phyloP scores from a whole-genome alignment of 2,329 filamentous ascomycete species.

The Cladosporium sp. region DNA sequence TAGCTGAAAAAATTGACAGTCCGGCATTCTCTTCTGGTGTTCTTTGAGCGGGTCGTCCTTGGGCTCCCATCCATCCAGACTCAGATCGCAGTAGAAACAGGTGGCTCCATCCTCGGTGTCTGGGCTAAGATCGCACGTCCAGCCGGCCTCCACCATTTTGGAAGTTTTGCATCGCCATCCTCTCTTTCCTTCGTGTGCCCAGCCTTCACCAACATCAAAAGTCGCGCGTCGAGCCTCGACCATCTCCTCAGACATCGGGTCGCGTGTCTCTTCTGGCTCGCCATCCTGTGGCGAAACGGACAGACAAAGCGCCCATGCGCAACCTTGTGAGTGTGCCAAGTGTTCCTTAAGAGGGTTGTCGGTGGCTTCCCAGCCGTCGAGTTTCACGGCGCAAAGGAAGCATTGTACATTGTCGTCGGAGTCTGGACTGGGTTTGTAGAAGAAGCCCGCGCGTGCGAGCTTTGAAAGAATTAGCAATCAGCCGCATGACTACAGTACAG shows the following conservation, averaged over 20 bases:
- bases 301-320: conserved; percentile 75
- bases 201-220: conserved; percentile 62
- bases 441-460: conserved; percentile 90
- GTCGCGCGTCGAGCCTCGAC: conserved; percentile 74
- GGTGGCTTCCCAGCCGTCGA: conserved; percentile 87
- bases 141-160: conserved; percentile 88
- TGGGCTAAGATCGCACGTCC: conserved; percentile 82
- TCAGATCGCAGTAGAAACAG: conserved; percentile 84
- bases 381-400: conserved; percentile 75
- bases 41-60: conserved; percentile 89
- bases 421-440: conserved; percentile 66
- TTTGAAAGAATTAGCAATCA: conserved; percentile 36
- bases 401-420: conserved; percentile 86
- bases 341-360: conserved; percentile 85
- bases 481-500: background rate
- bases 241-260: conserved; percentile 69
- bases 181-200: conserved; percentile 85
- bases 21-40: conserved; percentile 71
- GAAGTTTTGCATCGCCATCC: conserved; percentile 87
- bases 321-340: conserved; percentile 72
- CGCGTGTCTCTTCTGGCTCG: conserved; percentile 58
- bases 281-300: conserved; percentile 50
- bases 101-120: conserved; percentile 78
- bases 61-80: conserved; percentile 90
- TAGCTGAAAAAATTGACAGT: conserved; percentile 78